Conservation (phyloP, 495 filamentous ascomycete genomes). For the Penicillium macrosclerotiorum region DNA sequence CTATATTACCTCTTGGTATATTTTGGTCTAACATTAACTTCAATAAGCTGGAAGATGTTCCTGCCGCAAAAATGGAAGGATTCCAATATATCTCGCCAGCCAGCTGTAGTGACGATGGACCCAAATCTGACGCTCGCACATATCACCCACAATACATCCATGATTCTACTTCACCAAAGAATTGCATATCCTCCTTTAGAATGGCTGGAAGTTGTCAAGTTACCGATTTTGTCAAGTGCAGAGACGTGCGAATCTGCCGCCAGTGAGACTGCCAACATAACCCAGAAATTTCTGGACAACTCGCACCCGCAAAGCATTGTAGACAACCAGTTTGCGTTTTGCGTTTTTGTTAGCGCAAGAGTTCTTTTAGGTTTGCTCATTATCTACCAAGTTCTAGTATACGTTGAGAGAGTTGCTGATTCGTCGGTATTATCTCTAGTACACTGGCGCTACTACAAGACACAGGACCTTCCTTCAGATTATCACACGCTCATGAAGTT, state of each 20-base stretch:
- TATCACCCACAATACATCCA: constrained; percentile 20
- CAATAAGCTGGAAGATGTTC: constrained; percentile 45
- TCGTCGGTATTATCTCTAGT: too few species aligned
- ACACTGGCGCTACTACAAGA: constrained; percentile 16
- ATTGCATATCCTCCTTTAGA: constrained; percentile 19
- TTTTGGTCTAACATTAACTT: too few species aligned
- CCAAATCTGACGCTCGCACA: constrained; percentile 18
- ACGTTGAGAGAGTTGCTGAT: too few species aligned
- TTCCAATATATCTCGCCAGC: background rate
- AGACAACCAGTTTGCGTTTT: constrained; percentile 39
- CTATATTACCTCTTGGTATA: background rate
- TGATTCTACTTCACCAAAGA: constrained; percentile 14
- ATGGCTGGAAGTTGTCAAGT: constrained; percentile 28
- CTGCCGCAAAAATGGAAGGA: constrained; percentile 38
- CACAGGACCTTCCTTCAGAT: too few species aligned
- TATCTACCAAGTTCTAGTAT: background rate
- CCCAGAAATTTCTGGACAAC: constrained; percentile 33
- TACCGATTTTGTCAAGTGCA: constrained; percentile 38
- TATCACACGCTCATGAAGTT: too few species aligned
- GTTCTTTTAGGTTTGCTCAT: constrained; percentile 31
- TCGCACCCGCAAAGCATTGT: constrained; percentile 18
- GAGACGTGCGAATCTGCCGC: constrained; percentile 44
- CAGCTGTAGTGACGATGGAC: constrained; percentile 3
- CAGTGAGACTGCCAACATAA: constrained; percentile 36
- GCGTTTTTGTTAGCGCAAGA: constrained; percentile 37